phyloP scores from a whole-genome alignment of 2,329 filamentous ascomycete species.

The Xylaria sp. region DNA sequence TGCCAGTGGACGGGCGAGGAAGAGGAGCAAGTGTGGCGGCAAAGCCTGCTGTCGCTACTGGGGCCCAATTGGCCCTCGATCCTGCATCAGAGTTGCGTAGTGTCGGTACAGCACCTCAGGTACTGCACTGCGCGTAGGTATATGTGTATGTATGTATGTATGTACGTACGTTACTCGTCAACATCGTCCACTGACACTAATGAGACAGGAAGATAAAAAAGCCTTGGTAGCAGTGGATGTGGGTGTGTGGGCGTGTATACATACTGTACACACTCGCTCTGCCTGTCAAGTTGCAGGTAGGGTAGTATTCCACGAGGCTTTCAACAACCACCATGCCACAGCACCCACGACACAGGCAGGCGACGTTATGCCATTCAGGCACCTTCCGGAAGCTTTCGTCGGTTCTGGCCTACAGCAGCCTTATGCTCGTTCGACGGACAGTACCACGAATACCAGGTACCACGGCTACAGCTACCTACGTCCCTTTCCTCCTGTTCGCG shows the following conservation, averaged over 20 bases:
- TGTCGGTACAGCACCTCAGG: not conserved
- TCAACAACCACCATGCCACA: slow-evolving; percentile 20
- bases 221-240: too few relatives aligned
- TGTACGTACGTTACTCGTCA: slow-evolving; percentile 7
- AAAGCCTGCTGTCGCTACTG: not conserved
- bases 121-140: slow-evolving; percentile 4
- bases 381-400: slow-evolving; percentile 25
- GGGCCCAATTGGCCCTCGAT: not conserved
- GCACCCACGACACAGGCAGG: slow-evolving; percentile 19
- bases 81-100: not conserved
- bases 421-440: slow-evolving; percentile 4
- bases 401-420: slow-evolving; percentile 10
- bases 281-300: slow-evolving; percentile 3
- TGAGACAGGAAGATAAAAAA: too few relatives aligned
- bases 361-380: slow-evolving; percentile 27
- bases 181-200: not conserved
- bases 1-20: too few relatives aligned
- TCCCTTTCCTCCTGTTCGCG: slow-evolving; percentile 5
- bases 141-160: slow-evolving; percentile 6
- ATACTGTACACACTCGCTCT: slow-evolving; percentile 1
- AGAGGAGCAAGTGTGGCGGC: too few relatives aligned
- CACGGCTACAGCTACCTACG: slow-evolving; percentile 1
- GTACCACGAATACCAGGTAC: too few relatives aligned
- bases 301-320: slow-evolving; percentile 21
- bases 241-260: slow-evolving; percentile 7